A percentile compares a stretch with the other conserved stretches of the same genome.
phyloP scores from a whole-genome alignment of 176 grass and related monocot species.

The Eremochloa ophiuroides region DNA sequence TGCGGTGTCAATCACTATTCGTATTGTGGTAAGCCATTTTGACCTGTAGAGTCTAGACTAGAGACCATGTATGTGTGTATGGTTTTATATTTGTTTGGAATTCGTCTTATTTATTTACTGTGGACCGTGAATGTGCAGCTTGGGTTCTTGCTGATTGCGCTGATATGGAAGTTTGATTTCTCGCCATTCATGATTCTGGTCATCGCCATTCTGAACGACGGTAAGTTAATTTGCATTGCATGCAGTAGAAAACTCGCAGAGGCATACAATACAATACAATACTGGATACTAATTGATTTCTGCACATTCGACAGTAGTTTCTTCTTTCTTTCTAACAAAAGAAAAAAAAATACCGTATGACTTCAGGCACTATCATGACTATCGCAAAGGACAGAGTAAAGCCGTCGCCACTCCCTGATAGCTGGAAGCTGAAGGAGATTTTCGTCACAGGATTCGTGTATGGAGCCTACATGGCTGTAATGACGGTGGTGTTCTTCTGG shows the following conservation, averaged over 20 bases:
- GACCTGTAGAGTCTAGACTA: background rate
- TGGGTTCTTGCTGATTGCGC: constrained; percentile 80
- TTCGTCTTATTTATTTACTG: background rate
- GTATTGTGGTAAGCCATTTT: constrained; percentile 77
- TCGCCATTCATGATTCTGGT: constrained; percentile 95
- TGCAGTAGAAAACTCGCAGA: no score
- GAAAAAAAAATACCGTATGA: no score
- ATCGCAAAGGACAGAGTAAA: constrained; percentile 92
- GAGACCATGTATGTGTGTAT: no score
- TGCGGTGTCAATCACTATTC: constrained; percentile 91
- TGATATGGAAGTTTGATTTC: constrained; percentile 98
- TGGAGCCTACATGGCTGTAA: constrained; percentile 74
- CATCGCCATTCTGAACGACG: constrained; percentile 93
- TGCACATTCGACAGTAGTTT: no score
- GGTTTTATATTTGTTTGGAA: background rate
- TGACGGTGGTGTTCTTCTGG: constrained; percentile 92
- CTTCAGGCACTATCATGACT: constrained; percentile 89
- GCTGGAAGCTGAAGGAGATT: constrained; percentile 92
- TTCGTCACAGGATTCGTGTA: constrained; percentile 85
- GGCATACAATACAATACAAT: no score
- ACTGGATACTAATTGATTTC: no score
- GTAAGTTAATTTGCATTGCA: no score
- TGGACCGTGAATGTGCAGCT: constrained; percentile 35
- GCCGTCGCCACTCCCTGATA: constrained; percentile 80
- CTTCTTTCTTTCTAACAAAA: no score